A percentile compares a stretch with the other conserved stretches of the same genome.
phyloP scores from a whole-genome alignment of 192 early-diverging fungal genomes.

The Lobosporangium transversale region DNA sequence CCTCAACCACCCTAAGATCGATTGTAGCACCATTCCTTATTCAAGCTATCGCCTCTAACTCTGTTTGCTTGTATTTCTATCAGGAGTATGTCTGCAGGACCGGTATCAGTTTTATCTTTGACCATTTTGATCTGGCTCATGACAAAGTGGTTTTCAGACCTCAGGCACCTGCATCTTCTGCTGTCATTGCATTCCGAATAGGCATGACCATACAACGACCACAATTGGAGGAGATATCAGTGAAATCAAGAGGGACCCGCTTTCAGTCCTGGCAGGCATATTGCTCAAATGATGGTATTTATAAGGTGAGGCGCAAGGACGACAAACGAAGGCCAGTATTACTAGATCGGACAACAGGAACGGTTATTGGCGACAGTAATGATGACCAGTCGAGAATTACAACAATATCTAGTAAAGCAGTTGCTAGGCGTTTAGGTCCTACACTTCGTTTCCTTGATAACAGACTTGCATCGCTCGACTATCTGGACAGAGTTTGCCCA shows the following conservation, averaged over 20 bases:
- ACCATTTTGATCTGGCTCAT: conserved; percentile 27
- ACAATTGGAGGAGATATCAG: conserved; percentile 32
- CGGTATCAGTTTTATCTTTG: conserved; percentile 35
- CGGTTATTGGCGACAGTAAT: no score
- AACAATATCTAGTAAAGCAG: no score
- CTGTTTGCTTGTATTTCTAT: conserved; percentile 32
- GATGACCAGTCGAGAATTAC: no score
- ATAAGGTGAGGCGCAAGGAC: neutral
- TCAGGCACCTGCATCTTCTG: neutral
- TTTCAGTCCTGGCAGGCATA: neutral
- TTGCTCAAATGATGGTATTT: conserved; percentile 6
- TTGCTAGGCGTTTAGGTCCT: no score
- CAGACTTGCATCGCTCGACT: conserved; percentile 21
- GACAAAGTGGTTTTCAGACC: conserved; percentile 39
- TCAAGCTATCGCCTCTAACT: conserved; percentile 29
- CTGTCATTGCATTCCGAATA: conserved; percentile 19
- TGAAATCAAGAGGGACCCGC: conserved; percentile 5
- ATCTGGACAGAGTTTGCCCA: conserved; percentile 35
- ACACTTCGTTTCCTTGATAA: neutral
- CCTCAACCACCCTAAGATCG: conserved; percentile 14
- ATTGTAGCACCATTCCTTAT: conserved; percentile 13
- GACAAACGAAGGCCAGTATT: neutral
- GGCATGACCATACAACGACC: conserved; percentile 33
- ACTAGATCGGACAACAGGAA: no score
- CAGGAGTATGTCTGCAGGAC: conserved; percentile 46